Conservation (phyloP, 495 filamentous ascomycete genomes). For the Halenospora varia region DNA sequence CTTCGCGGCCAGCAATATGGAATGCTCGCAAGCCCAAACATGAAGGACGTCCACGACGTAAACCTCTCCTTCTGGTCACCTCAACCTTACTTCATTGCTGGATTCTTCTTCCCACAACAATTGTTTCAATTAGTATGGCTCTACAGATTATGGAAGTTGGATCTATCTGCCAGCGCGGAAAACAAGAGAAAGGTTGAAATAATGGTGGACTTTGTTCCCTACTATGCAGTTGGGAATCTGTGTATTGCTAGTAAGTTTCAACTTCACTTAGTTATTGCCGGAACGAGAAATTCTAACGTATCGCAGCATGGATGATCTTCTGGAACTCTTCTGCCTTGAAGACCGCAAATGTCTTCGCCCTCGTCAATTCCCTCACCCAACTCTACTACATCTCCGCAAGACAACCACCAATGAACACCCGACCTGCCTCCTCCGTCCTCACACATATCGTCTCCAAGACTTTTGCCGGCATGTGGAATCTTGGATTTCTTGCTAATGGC, state of each 20-base stretch:
- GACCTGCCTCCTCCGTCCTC: constrained; percentile 38
- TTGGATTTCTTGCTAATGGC: constrained; percentile 49
- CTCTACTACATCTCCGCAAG: constrained; percentile 41
- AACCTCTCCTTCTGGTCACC: constrained; percentile 50
- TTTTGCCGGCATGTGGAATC: constrained; percentile 49
- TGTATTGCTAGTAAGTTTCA: constrained; percentile 41
- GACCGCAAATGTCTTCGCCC: constrained; percentile 43
- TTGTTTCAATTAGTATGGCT: constrained; percentile 48
- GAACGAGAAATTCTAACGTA: neutral
- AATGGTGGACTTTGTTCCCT: constrained; percentile 41
- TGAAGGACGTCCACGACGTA: constrained; percentile 45
- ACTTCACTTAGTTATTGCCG: neutral
- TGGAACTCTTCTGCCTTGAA: constrained; percentile 43
- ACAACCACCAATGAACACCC: constrained; percentile 40
- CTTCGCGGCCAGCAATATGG: constrained; percentile 47
- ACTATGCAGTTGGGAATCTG: constrained; percentile 44
- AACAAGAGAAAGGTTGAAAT: constrained; percentile 17
- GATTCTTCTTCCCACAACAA: constrained; percentile 52
- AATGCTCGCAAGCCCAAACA: constrained; percentile 41
- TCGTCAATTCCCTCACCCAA: constrained; percentile 45
- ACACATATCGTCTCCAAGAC: constrained; percentile 48
- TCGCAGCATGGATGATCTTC: constrained; percentile 51
- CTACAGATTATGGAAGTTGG: constrained; percentile 41
- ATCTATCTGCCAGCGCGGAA: constrained; percentile 29
- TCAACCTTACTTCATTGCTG: constrained; percentile 48